These are phyloP conservation scores for Penicillium concentricum DNA, from an alignment of 2,329 filamentous ascomycete species.

Conservation along the genomic window DNA sequence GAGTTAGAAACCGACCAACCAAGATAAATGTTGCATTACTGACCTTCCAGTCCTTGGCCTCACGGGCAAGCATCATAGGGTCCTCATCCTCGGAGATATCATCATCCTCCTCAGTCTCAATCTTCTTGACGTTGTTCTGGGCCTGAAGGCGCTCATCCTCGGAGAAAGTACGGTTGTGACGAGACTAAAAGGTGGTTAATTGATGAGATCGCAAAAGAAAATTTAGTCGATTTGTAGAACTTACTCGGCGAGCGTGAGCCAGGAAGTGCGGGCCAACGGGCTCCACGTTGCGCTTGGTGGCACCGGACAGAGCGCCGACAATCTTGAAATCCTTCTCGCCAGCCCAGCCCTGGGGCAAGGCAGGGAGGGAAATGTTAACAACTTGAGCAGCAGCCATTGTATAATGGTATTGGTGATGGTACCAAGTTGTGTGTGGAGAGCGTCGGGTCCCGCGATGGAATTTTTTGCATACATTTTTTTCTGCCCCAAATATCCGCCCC, in stretches of 20 bases:
- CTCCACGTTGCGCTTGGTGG: conserved; percentile 85
- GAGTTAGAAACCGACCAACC: conserved; percentile 9
- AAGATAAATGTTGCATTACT: conserved; percentile 23
- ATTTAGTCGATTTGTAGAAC: neutral
- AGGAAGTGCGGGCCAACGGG: conserved; percentile 97
- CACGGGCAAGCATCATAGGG: conserved; percentile 82
- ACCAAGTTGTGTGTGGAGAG: conserved; percentile 18
- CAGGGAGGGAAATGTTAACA: conserved; percentile 57
- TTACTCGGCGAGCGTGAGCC: conserved; percentile 87
- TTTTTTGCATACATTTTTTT: conserved; percentile 36
- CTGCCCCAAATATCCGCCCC: conserved; percentile 31
- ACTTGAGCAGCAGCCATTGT: conserved; percentile 63
- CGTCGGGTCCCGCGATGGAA: conserved; percentile 22
- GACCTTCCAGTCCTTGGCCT: conserved; percentile 99
- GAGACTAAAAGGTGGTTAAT: conserved; percentile 51
- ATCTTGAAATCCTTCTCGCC: conserved; percentile 88
- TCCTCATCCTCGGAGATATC: conserved; percentile 95
- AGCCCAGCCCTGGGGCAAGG: conserved; percentile 76
- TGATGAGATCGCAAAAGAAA: neutral
- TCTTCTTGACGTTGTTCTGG: conserved; percentile 90
- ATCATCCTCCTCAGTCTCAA: conserved; percentile 84
- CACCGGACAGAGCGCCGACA: conserved; percentile 70
- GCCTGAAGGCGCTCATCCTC: conserved; percentile 98
- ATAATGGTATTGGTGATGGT: conserved; percentile 11
- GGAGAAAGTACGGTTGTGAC: conserved; percentile 96